These are phyloP conservation scores for Paecilomyces niveus DNA, from an alignment of 2,329 filamentous ascomycete species.

Conservation along the genomic window DNA sequence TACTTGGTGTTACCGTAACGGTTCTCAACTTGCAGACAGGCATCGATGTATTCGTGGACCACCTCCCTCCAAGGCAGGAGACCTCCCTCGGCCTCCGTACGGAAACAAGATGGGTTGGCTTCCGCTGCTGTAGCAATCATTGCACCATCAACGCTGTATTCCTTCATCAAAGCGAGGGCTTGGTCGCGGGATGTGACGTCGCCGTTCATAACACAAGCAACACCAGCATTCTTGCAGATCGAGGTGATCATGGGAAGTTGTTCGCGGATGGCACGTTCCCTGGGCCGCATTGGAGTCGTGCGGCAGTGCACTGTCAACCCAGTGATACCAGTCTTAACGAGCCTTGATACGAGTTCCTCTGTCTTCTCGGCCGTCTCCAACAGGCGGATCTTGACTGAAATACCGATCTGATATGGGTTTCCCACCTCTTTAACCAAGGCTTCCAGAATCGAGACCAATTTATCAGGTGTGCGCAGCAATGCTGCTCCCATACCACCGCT, in stretches of 20 bases:
- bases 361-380: constrained; percentile 72
- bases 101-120: constrained; percentile 83
- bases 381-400: constrained; percentile 94
- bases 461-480: constrained; percentile 76
- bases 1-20: constrained; percentile 91
- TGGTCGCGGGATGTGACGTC: constrained; percentile 74
- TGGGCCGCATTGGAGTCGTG: constrained; percentile 88
- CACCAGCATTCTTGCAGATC: constrained; percentile 74
- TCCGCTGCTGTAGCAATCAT: constrained; percentile 97
- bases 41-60: constrained; percentile 65
- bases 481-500: constrained; percentile 93
- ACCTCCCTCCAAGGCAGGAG: constrained; percentile 68
- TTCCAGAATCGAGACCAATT: constrained; percentile 73
- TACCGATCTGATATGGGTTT: constrained; percentile 74
- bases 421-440: constrained; percentile 73
- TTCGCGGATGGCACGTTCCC: constrained; percentile 77
- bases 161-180: constrained; percentile 61
- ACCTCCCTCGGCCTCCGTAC: constrained; percentile 61
- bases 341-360: constrained; percentile 64
- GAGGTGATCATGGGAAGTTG: constrained; percentile 78
- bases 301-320: constrained; percentile 92
- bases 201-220: constrained; percentile 93
- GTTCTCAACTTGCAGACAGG: constrained; percentile 72
- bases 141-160: constrained; percentile 83
- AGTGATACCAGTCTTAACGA: constrained; percentile 83